Evolutionary conservation across 352 stramenopile species (phyloP).

Genomic region (Globisporangium recalcitrans): DNA sequence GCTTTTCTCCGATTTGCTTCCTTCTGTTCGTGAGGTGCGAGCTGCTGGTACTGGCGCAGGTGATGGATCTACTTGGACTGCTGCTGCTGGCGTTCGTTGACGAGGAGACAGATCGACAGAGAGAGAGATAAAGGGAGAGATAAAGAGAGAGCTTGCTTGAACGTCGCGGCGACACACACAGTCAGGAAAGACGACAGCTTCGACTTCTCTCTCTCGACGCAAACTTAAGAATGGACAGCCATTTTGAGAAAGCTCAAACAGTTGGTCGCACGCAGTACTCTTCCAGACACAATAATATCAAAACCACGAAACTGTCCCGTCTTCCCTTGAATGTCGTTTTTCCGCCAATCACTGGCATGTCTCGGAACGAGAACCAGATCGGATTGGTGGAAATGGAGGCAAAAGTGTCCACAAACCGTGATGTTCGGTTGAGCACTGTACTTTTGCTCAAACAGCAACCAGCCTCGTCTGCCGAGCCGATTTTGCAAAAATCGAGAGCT

Average conservation of each 20-base stretch:
- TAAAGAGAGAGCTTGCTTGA: neutral
- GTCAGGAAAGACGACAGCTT: too few relatives aligned
- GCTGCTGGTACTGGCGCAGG: neutral
- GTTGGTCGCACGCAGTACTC: conserved; percentile 8
- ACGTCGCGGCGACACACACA: conserved; percentile 2
- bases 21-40: neutral
- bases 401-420: neutral
- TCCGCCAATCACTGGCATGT: neutral
- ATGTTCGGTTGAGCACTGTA: neutral
- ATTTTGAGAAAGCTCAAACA: neutral
- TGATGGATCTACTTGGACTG: too few relatives aligned
- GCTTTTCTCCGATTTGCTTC: neutral
- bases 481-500: too few relatives aligned
- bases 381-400: neutral
- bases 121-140: conserved; percentile 1
- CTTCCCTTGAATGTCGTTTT: neutral
- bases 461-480: neutral
- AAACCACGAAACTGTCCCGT: neutral
- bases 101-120: neutral
- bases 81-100: too few relatives aligned
- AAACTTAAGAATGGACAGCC: conserved; percentile 14
- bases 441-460: neutral
- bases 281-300: conserved; percentile 6
- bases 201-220: conserved; percentile 9
- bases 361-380: too few relatives aligned